Base-by-base conservation (phyloP, 148 eudicot species). In the Euryodendron excelsum region DNA sequence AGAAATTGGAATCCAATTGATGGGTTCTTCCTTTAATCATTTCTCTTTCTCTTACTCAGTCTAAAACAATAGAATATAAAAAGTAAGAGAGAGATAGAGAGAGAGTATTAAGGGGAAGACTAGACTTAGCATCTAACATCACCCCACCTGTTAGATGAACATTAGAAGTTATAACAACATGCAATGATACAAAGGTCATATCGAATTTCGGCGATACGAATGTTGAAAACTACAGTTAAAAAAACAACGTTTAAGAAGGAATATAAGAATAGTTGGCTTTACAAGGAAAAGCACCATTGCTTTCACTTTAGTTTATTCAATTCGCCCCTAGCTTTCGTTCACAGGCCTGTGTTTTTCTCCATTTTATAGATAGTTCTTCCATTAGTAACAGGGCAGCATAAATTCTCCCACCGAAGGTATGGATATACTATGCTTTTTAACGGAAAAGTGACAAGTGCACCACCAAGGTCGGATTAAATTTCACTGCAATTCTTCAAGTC, bases 131-230 rank as follows among this genome's bases (percentile, higher is more conserved):
- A 79, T 79, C 80, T 39, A 41, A 41, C 9, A 5, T 41, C 45
- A 41, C 9, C 45, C 45, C n/a, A 5, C 45, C 9, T 41, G 5
- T 41, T 41, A 0, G 8, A 41, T 41, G 5, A 41, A 41, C 9
- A 41, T 41, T 5, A 41, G 8, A 41, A 41, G 5, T 41, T 41
- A 41, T 41, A 41, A 41, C 9, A 41, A 41, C 9, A 41, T 41
- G 8, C 9, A 41, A 41, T 41, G 8, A 41, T 9, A 41, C 0
- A 41, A 41, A 5, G 8, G 45, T 41, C 45, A 41, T 41, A 9
- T 81, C 69, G 68, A 78, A 82, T 85, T 80, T 85, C 79, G 77
- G 84, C 58, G 79, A 80, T 75, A 66, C 82, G 87, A 85, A 85
- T 85, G 82, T 84, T 84, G 87, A 87, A 82, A 70, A 76, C 72